phyloP scores from a whole-genome alignment of 805 yeast species.

The Tetrapisispora arboricola region DNA sequence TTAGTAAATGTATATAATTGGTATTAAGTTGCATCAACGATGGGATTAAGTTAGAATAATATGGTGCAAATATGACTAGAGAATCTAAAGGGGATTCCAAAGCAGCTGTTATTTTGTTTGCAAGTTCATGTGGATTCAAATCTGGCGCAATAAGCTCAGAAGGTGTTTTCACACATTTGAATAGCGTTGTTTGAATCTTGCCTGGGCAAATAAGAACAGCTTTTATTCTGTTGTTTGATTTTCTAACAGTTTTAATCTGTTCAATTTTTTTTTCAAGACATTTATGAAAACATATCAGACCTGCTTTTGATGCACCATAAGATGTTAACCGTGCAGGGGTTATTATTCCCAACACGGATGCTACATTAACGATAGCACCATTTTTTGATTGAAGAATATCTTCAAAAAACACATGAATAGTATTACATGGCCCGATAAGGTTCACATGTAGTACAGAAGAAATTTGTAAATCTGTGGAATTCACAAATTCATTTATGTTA shows the following conservation, averaged over 20 bases:
- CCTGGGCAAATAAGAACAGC: constrained; percentile 82
- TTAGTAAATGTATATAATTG: constrained; percentile 35
- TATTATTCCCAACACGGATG: constrained; percentile 76
- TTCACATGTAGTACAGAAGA: constrained; percentile 57
- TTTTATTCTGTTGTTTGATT: constrained; percentile 33
- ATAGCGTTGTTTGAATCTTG: constrained; percentile 69
- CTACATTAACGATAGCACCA: constrained; percentile 73
- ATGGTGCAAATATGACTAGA: constrained; percentile 64
- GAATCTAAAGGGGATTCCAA: constrained; percentile 40
- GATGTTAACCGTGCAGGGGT: constrained; percentile 72
- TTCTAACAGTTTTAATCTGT: constrained; percentile 23
- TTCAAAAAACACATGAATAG: constrained; percentile 64
- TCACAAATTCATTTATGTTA: constrained; percentile 45
- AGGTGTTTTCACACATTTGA: constrained; percentile 64
- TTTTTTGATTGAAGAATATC: constrained; percentile 49
- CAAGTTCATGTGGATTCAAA: constrained; percentile 57
- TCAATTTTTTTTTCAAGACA: constrained; percentile 45
- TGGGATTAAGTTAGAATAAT: constrained; percentile 69
- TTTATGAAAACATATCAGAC: constrained; percentile 75
- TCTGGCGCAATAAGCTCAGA: constrained; percentile 72
- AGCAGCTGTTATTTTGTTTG: constrained; percentile 48
- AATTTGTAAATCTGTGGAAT: constrained; percentile 47
- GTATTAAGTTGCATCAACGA: constrained; percentile 61
- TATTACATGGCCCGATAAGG: constrained; percentile 56
- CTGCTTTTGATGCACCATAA: constrained; percentile 88